Base-by-base conservation (phyloP, 2,329 filamentous ascomycete species). In the Botryotinia narcissicola region DNA sequence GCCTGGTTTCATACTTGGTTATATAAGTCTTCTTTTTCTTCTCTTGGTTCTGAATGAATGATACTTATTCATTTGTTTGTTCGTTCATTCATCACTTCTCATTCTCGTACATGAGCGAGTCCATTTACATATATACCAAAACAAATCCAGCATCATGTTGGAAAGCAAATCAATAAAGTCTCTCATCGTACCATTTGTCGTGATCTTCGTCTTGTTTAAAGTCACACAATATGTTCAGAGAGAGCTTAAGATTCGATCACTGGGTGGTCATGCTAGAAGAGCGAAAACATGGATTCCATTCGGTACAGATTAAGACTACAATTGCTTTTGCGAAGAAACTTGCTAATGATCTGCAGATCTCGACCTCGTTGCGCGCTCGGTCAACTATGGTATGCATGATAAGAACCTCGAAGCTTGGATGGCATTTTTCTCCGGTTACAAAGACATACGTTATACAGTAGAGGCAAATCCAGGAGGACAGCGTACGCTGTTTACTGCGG, bases 401-500 rank as follows among this genome's bases (percentile, higher is more conserved):
- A 82, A 84, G 63, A 90, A 90, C 74, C 83, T 91, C 44, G 85
- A 90, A 63, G 84, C 88, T 74, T 97, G 92, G 2, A 81, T 86
- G 71, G 87, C 94, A 78, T 78, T 78, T 14, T 81, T 82, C 25
- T 81, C 12, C 18, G 37, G 35, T 32, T 18, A 79, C 20, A 79
- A 82, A 7, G 80, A 44, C 14, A 20, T 42, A n/a, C 46, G 82
- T 46, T 90, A 85, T 77, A 95, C 92, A 0, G 83, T 86, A 57
- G 92, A 95, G 82, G 81, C 84, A 18, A 48, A 60, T 12, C 76
- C 76, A 18, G 78, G 70, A 25, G 78, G 79, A 25, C 74, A 75
- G 9, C 76, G 79, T 12, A 62, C 75, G 14, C 81, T 97, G 74
- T 87, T 96, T 79, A 97, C 95, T 0, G 88, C 88, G 8, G 94